phyloP scores from a whole-genome alignment of 345 rosid species.

The Orychophragmus violaceus region DNA sequence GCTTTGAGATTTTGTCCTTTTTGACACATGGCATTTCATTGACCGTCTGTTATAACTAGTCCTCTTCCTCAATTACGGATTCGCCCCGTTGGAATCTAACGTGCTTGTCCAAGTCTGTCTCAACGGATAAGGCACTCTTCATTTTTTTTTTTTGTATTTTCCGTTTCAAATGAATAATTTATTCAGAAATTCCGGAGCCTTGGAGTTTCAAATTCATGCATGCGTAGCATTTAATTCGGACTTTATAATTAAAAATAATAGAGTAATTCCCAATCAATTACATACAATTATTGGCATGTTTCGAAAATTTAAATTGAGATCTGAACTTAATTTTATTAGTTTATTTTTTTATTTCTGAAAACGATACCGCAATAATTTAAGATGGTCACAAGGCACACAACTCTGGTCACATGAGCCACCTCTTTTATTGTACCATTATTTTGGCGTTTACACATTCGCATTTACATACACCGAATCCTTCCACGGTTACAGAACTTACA shows the following conservation, averaged over 20 bases:
- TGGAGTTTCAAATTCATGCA: not conserved
- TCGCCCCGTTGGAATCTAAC: slow-evolving; percentile 25
- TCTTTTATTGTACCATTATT: slow-evolving; percentile 14
- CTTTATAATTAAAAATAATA: not conserved
- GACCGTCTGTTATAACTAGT: slow-evolving; percentile 20
- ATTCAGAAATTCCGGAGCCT: not conserved
- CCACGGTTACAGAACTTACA: slow-evolving; percentile 20
- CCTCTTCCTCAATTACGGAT: slow-evolving; percentile 17
- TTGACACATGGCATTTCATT: slow-evolving; percentile 17
- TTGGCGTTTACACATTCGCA: slow-evolving; percentile 19
- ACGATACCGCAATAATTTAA: not conserved
- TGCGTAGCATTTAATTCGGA: not conserved
- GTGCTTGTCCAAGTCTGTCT: slow-evolving; percentile 8
- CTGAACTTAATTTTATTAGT: not conserved
- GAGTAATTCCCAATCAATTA: too few relatives aligned
- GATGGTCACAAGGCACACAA: slow-evolving; percentile 8
- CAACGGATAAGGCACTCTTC: slow-evolving; percentile 18
- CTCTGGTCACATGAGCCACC: slow-evolving; percentile 23
- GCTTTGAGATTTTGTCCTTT: slow-evolving; percentile 2
- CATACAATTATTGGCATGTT: too few relatives aligned
- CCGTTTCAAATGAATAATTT: not conserved
- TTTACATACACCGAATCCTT: slow-evolving; percentile 17
- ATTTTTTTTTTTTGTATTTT: not conserved
- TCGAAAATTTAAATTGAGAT: not conserved
- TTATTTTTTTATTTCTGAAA: too few relatives aligned